These are phyloP conservation scores for Dicorynia guianensis DNA, from an alignment of 306 rosid species.

Conservation along the genomic window DNA sequence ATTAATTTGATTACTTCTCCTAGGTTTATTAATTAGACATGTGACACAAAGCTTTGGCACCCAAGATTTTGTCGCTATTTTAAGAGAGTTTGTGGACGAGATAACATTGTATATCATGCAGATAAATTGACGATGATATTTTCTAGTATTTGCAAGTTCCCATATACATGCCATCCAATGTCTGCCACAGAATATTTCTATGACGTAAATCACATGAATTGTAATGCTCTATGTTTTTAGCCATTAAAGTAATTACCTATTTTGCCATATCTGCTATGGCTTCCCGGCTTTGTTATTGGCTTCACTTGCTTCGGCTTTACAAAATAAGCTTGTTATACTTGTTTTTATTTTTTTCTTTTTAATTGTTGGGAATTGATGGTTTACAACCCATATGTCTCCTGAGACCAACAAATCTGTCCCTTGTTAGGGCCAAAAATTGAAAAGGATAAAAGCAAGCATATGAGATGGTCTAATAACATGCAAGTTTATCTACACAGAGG, in stretches of 20 bases:
- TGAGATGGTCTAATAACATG: conserved; percentile 28
- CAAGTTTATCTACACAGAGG: conserved; percentile 10
- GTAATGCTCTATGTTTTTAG: background rate
- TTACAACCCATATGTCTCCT: conserved; percentile 13
- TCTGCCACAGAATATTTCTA: background rate
- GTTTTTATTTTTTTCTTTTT: conserved; percentile 34
- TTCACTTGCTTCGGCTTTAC: conserved; percentile 25
- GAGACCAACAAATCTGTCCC: too few species aligned
- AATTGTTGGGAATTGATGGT: conserved; percentile 31
- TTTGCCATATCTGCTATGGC: conserved; percentile 15
- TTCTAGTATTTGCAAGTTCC: too few species aligned
- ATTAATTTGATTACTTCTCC: background rate
- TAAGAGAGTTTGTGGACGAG: too few species aligned
- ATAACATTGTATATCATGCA: too few species aligned
- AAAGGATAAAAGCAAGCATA: conserved; percentile 28
- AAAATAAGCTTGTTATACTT: conserved; percentile 13
- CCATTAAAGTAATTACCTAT: conserved; percentile 17
- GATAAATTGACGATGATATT: too few species aligned
- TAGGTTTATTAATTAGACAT: too few species aligned
- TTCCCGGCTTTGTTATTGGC: conserved; percentile 9
- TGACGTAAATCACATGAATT: background rate
- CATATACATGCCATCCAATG: background rate
- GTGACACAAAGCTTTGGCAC: too few species aligned
- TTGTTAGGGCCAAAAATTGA: conserved; percentile 30
- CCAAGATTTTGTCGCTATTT: too few species aligned